phyloP scores from a whole-genome alignment of 164 flowering plant genomes.

The Nymphaea colorata region DNA sequence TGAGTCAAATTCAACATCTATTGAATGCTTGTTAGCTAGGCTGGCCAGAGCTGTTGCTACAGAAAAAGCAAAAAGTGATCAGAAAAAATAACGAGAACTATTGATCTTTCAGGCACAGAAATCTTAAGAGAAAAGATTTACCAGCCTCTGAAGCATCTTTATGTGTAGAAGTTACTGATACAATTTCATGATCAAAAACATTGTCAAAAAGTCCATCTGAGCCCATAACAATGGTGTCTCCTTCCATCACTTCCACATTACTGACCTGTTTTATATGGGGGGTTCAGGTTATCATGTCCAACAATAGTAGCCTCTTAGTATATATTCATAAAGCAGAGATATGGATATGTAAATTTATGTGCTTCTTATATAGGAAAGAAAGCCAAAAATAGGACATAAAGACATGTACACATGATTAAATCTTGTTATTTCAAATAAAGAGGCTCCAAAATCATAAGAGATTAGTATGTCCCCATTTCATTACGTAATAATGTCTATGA shows the following conservation, averaged over 20 bases:
- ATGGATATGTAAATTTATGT: too few relatives aligned
- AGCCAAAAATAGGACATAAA: too few relatives aligned
- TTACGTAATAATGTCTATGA: too few relatives aligned
- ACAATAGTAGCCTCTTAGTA: too few relatives aligned
- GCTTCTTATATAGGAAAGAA: too few relatives aligned
- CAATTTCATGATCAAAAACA: conserved; percentile 68
- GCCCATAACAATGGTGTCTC: conserved; percentile 77
- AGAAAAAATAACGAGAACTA: not conserved
- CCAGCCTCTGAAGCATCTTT: conserved; percentile 59
- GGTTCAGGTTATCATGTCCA: too few relatives aligned
- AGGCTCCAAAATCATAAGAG: too few relatives aligned
- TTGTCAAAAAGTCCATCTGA: conserved; percentile 96
- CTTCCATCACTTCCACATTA: conserved; percentile 45
- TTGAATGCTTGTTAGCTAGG: conserved; percentile 63
- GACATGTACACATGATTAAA: too few relatives aligned
- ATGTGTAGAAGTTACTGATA: conserved; percentile 26
- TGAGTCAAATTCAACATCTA: conserved; percentile 62
- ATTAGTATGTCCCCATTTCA: too few relatives aligned
- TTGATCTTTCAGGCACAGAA: not conserved
- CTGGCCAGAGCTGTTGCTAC: conserved; percentile 84
- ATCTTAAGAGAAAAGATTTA: conserved; percentile 12
- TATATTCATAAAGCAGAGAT: too few relatives aligned
- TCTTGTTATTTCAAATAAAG: too few relatives aligned
- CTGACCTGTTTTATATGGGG: conserved; percentile 33
- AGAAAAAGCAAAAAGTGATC: conserved; percentile 7